Base-by-base conservation (phyloP, 495 filamentous ascomycete genomes). In the Aspergillus diversus region DNA sequence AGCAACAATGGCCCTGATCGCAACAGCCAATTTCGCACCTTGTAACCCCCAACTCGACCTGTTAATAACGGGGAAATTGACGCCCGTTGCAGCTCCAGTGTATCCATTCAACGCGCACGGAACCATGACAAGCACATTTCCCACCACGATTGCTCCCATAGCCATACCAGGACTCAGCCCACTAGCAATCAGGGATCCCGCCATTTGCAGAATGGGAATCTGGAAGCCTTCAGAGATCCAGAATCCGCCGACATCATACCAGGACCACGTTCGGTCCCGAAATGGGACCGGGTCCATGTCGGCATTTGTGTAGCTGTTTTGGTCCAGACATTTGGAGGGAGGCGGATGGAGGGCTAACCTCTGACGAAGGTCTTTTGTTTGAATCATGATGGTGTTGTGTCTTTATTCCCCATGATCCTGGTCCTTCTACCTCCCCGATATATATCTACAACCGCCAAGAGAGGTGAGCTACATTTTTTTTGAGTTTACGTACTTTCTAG, bases 161-260 rank as follows among this genome's bases (percentile, higher is more conserved):
- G 39, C 39, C 39, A 43, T 43, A 4, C 39, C 39, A 6, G 39
- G 39, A 15, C 39, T 43, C 39, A 43, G 39, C 4, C 39, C 39
- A 15, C 3, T 43, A 2, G 39, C 39, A 15, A 43, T 43, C 39
- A 43, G 39, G 4, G 39, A 43, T 11, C 39, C 39, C 5, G 50
- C 50, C 50, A 53, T 53, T 33, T 53, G 50, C 27, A 53, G 50
- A 12, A 53, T 53, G 3, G 50, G 50, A 33, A 53, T 53, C 8
- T 53, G 50, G 21, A 53, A 53, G 5, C 50, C 50, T 31, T 53
- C 50, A 7, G 50, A 53, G 50, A 53, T 53, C 50, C 50, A 53
- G 50, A 53, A 53, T 2, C 50, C 50, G 17, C 50, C 50, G 21
- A 53, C 50, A 15, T 53, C 50, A 11, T 53, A 53, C 50, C 50